Evolutionary conservation across 139 green algal genomes (phyloP).

Genomic region (Micractinium sp.): DNA sequence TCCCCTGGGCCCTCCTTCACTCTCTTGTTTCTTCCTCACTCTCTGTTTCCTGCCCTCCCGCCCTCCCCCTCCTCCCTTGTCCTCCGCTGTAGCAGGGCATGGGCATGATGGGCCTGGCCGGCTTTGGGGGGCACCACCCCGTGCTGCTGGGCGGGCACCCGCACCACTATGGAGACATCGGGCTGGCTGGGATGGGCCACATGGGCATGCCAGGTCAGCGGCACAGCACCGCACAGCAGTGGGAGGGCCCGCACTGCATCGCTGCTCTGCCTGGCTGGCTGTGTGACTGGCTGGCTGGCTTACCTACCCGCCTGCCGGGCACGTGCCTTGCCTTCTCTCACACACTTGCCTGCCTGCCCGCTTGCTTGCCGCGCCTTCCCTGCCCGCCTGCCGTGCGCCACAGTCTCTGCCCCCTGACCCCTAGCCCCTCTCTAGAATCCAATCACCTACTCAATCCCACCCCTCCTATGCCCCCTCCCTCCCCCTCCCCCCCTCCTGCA

Average conservation of each 20-base stretch:
- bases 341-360: not conserved
- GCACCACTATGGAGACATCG: constrained; percentile 20
- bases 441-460: not conserved
- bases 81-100: constrained; percentile 9
- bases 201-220: constrained; percentile 40
- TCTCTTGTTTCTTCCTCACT: no score
- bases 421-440: no score
- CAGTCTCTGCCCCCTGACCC: no score
- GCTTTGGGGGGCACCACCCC: constrained; percentile 19
- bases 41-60: not conserved
- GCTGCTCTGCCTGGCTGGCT: no score
- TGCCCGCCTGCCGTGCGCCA: no score
- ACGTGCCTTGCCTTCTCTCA: no score
- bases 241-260: no score
- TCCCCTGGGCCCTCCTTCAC: not conserved
- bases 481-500: not conserved
- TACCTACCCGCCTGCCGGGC: no score
- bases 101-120: constrained; percentile 17
- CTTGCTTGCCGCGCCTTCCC: no score
- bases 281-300: no score
- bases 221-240: not conserved
- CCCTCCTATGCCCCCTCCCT: not conserved
- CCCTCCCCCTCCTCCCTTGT: not conserved
- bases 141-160: constrained; percentile 16
- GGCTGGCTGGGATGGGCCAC: constrained; percentile 29